Evolutionary conservation across 2,329 filamentous ascomycete species (phyloP), one percentile per base, ranked within the genome.

Genomic region (Phialocephala subalpina): DNA sequence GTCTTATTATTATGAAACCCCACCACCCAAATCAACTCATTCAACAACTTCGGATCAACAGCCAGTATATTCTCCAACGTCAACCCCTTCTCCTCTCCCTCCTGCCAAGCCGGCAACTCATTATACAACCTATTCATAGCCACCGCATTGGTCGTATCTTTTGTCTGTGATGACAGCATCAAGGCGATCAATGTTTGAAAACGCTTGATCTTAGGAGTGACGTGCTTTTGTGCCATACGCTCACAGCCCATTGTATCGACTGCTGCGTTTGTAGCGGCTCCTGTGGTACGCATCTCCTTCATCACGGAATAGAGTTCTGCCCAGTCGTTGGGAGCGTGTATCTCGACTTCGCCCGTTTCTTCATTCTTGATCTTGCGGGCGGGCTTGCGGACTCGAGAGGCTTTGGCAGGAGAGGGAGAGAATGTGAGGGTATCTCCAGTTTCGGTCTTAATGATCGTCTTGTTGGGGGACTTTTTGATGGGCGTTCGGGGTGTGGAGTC

Each of bases 171-270:
- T 20, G 87, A 90, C 60, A 93, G 80, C 90, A 93, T 92, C 65
- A 93, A 78, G 0, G 90, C 84, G 25, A 90, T 82, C 18, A 93
- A 81, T 0, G 88, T 92, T 68, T 92, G 90, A 67, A 91, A 90
- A 11, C 90, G 82, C 73, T 85, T 85, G 65, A 90, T 86, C 62
- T 82, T 78, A 1, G 80, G 79, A 20, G 77, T 77, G 0, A 80
- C 81, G 0, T 74, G 78, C 57, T 84, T 80, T 63, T 87, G 81
- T 2, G 92, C 92, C 11, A 96, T 83, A 8, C 87, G 86, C 79
- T 94, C 94, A 79, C 96, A 99, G 12, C 96, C 96, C 94, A 98
- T 97, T 0, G 95, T 98, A 78, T 99, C 96, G 12, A 99, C 96
- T 0, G 95, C 92, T 0, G 96, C 96, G 86, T 91, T 79, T 82